Conservation (phyloP, 108 stramenopile species). For the Discostella stelligeroides region DNA sequence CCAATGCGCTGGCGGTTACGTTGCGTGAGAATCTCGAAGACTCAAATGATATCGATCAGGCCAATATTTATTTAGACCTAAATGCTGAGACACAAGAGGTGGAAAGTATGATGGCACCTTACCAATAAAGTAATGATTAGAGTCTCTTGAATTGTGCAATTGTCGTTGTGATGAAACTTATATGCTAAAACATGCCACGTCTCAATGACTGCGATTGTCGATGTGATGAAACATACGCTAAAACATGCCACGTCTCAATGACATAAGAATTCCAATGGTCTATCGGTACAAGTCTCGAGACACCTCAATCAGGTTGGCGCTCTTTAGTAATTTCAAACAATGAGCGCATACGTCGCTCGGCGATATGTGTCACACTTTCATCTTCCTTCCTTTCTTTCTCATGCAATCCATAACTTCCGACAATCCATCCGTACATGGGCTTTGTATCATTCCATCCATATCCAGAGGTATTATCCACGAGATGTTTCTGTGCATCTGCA, state of each 20-base stretch:
- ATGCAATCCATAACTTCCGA: slow-evolving; percentile 36
- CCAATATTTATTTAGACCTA: slow-evolving; percentile 65
- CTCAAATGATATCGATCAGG: slow-evolving; percentile 42
- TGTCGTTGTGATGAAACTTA: not conserved
- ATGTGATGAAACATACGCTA: too few relatives aligned
- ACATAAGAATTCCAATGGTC: too few relatives aligned
- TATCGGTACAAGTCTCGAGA: too few relatives aligned
- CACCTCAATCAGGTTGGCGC: not conserved
- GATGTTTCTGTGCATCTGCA: slow-evolving; percentile 56
- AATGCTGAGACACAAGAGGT: slow-evolving; percentile 22
- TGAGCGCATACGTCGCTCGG: slow-evolving; percentile 27
- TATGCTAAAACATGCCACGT: too few relatives aligned
- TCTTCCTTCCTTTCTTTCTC: not conserved
- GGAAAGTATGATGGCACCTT: too few relatives aligned
- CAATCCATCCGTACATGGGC: slow-evolving; percentile 70
- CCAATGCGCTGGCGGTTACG: slow-evolving; percentile 35
- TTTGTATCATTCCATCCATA: slow-evolving; percentile 75
- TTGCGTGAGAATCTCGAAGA: slow-evolving; percentile 47
- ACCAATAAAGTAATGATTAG: not conserved
- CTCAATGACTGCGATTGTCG: too few relatives aligned
- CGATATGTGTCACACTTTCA: not conserved
- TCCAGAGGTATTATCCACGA: slow-evolving; percentile 56
- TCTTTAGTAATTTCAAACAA: slow-evolving; percentile 24
- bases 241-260: too few relatives aligned
- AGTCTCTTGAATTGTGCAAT: not conserved